Conservation (phyloP, 2,329 filamentous ascomycete species). For the Didymella segeticola region DNA sequence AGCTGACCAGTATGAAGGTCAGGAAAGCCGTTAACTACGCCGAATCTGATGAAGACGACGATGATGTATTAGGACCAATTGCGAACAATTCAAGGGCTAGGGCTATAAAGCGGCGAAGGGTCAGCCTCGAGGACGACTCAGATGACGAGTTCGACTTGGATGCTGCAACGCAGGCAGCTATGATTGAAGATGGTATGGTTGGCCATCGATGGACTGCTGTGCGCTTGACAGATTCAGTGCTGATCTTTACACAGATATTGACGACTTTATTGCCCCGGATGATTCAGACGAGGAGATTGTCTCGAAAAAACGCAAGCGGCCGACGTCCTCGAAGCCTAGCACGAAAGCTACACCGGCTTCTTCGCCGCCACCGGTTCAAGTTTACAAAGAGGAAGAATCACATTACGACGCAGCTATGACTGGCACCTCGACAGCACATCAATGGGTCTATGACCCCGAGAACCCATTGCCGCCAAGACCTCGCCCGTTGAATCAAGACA, state of each 20-base stretch:
- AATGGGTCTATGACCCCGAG: slow-evolving; percentile 79
- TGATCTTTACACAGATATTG: slow-evolving; percentile 66
- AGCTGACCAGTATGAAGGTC: slow-evolving; percentile 48
- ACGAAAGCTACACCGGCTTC: slow-evolving; percentile 58
- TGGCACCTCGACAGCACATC: slow-evolving; percentile 73
- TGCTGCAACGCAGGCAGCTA: slow-evolving; percentile 62
- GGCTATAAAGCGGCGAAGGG: slow-evolving; percentile 64
- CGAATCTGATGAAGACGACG: slow-evolving; percentile 79
- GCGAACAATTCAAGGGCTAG: slow-evolving; percentile 54
- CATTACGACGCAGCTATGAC: slow-evolving; percentile 63
- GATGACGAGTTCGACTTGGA: slow-evolving; percentile 72
- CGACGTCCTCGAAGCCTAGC: slow-evolving; percentile 67
- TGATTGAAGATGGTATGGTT: slow-evolving; percentile 60
- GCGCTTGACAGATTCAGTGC: neutral
- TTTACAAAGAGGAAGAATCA: slow-evolving; percentile 56
- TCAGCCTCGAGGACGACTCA: slow-evolving; percentile 67
- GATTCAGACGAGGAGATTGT: slow-evolving; percentile 71
- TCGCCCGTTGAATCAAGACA: slow-evolving; percentile 46
- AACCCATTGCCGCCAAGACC: slow-evolving; percentile 60
- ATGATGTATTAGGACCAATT: slow-evolving; percentile 70
- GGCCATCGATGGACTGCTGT: neutral
- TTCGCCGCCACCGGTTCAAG: slow-evolving; percentile 44
- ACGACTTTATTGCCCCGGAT: slow-evolving; percentile 86
- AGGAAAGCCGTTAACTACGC: slow-evolving; percentile 79
- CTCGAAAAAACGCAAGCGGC: slow-evolving; percentile 74